Base-by-base conservation (phyloP, 129 eudicot species). In the Arctium minus region DNA sequence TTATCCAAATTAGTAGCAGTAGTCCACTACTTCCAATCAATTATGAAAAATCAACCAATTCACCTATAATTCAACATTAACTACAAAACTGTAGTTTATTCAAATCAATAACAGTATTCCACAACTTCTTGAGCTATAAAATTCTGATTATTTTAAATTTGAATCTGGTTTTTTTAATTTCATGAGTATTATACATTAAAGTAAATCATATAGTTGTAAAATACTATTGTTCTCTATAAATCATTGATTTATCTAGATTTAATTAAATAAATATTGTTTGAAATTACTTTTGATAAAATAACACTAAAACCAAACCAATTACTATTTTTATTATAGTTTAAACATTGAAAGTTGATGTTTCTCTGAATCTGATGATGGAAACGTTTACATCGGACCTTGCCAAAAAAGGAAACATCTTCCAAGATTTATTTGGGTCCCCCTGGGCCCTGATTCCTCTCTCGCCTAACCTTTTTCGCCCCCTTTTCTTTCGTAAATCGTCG, bases 361-460 rank as follows among this genome's bases (percentile, higher is more conserved):
- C 8, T 60, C 29, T n/a, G 37, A 80, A 80, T 80, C 77, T 71
- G 53, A 71, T 32, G 31, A 46, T 44, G 46, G 77, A 79, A 70
- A 70, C 17, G 1, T 48, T 70, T 46, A 33, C 83, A 80, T 70
- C 50, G 53, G 60, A 80, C 69, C 69, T 46, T 80, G 48, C 77
- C 77, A 32, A 70, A 46, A 17, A 9, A 31, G 36, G 77, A 71
- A 80, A 71, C 27, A 46, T 8, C 12, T 48, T 80, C 38, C 56
- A 32, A 35, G 65, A 79, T 79, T 67, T 40, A 27, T 27, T 37
- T 46, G 33, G n/a, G 12, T n/a, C 53, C 50, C 50, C 73, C n/a
- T 38, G 29, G 22, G 68, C 68, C 68, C 68, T 18, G 22, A 30
- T 22, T 29, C n/a, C 38, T 37, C 53, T 44, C 33, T n/a, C 77